phyloP scores from a whole-genome alignment of 805 yeast genomes.

The Monosporozyma unispora region DNA sequence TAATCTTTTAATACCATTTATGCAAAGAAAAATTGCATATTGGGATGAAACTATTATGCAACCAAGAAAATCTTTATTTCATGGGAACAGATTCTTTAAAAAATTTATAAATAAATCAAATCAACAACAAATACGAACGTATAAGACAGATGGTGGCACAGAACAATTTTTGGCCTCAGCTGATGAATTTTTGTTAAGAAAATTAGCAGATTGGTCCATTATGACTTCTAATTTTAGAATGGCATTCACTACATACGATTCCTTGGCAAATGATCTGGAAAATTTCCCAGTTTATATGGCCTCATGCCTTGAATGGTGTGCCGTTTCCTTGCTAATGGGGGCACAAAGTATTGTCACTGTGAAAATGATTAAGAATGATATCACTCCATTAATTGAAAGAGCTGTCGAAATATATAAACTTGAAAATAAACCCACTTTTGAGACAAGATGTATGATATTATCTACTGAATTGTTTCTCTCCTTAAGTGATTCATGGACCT shows the following conservation, averaged over 20 bases:
- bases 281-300: conserved; percentile 45
- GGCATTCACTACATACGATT: conserved; percentile 76
- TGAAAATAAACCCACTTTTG: conserved; percentile 51
- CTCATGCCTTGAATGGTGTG: conserved; percentile 81
- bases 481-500: conserved; percentile 35
- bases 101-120: conserved; percentile 24
- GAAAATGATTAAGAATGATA: conserved; percentile 36
- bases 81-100: conserved; percentile 54
- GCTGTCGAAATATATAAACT: conserved; percentile 34
- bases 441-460: conserved; percentile 56
- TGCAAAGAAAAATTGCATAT: conserved; percentile 68
- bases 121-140: conserved; percentile 8
- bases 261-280: conserved; percentile 66
- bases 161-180: conserved; percentile 55
- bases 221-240: conserved; percentile 83
- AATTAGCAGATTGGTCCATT: conserved; percentile 86
- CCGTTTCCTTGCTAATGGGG: conserved; percentile 59
- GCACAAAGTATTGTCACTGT: conserved; percentile 35
- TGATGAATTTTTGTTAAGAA: conserved; percentile 65
- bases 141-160: conserved; percentile 35
- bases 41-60: conserved; percentile 82
- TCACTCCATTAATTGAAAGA: conserved; percentile 33
- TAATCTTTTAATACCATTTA: conserved; percentile 52
- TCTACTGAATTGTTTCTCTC: conserved; percentile 59
- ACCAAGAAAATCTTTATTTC: conserved; percentile 66